Evolutionary conservation across 2,329 filamentous ascomycete species (phyloP).

Genomic region (Eurotiales sp.): DNA sequence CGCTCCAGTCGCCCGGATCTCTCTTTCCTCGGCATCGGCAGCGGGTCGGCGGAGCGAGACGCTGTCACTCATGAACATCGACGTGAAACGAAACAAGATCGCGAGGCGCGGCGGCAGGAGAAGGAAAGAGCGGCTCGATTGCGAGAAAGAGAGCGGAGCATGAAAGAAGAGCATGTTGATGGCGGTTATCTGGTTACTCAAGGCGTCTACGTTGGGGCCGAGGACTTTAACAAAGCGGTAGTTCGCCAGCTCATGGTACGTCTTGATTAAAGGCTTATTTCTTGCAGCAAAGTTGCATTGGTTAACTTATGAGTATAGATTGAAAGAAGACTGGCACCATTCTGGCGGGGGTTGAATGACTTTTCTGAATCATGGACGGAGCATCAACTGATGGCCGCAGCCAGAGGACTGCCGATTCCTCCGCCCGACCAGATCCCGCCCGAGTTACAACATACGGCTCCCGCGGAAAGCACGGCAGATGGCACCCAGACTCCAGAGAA

Average conservation of each 20-base stretch:
- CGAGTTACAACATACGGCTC: constrained; percentile 56
- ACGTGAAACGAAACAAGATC: constrained; percentile 85
- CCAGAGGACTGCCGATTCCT: constrained; percentile 77
- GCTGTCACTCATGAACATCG: constrained; percentile 55
- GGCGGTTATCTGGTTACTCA: constrained; percentile 92
- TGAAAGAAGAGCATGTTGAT: constrained; percentile 88
- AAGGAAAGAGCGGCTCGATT: constrained; percentile 70
- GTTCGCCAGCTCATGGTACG: constrained; percentile 87
- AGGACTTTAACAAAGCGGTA: constrained; percentile 86
- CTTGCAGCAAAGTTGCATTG: not conserved
- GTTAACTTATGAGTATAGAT: constrained; percentile 60
- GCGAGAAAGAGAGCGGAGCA: constrained; percentile 84
- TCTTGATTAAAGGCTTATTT: not conserved
- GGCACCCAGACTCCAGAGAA: constrained; percentile 52
- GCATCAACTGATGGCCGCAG: constrained; percentile 89
- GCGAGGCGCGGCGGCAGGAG: constrained; percentile 80
- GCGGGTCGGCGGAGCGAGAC: constrained; percentile 46
- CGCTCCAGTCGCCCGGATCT: constrained; percentile 57
- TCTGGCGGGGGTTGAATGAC: constrained; percentile 91
- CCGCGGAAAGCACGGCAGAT: constrained; percentile 43
- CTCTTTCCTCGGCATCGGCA: constrained; percentile 55
- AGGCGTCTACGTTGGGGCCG: constrained; percentile 84
- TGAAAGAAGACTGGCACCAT: constrained; percentile 85
- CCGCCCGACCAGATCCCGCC: constrained; percentile 77
- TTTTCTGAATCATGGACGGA: constrained; percentile 88